Percentiles rank a stretch among this genome's conserved stretches.
These are phyloP conservation scores for Dipodascus albidus DNA, from an alignment of 805 yeast species.

Conservation along the genomic window DNA sequence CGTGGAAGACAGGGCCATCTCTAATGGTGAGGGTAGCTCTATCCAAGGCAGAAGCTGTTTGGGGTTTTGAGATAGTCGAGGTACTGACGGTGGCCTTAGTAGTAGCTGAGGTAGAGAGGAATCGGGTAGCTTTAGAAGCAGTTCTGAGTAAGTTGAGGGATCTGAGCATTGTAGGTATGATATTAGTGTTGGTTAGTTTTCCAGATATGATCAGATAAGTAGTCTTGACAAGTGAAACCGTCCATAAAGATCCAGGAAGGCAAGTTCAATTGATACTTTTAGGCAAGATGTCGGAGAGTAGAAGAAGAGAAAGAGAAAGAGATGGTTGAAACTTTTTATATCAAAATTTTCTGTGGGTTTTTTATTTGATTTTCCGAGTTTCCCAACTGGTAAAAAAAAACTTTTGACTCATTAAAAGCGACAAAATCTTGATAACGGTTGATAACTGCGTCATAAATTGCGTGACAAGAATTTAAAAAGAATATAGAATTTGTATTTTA, in stretches of 20 bases:
- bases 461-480: neutral
- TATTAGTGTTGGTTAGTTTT: constrained; percentile 33
- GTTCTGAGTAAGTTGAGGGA: neutral
- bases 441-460: neutral
- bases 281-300: neutral
- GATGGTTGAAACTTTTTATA: neutral
- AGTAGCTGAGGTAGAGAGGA: neutral
- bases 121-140: constrained; percentile 1
- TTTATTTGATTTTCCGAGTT: neutral
- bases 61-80: constrained; percentile 1
- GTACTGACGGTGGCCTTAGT: neutral
- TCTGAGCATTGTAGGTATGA: constrained; percentile 3
- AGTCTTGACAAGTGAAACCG: constrained; percentile 13
- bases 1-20: constrained; percentile 88
- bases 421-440: neutral
- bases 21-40: constrained; percentile 86
- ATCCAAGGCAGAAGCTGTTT: constrained; percentile 18
- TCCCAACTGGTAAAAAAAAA: neutral
- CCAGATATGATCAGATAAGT: constrained; percentile 36
- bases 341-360: neutral
- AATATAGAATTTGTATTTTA: neutral
- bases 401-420: neutral
- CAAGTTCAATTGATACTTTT: neutral
- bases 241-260: constrained; percentile 1
- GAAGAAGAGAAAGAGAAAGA: neutral